A percentile compares a stretch with the other conserved stretches of the same genome.
Evolutionary conservation across 331 rosid genomes (phyloP).

Genomic region (Quercus phellos): DNA sequence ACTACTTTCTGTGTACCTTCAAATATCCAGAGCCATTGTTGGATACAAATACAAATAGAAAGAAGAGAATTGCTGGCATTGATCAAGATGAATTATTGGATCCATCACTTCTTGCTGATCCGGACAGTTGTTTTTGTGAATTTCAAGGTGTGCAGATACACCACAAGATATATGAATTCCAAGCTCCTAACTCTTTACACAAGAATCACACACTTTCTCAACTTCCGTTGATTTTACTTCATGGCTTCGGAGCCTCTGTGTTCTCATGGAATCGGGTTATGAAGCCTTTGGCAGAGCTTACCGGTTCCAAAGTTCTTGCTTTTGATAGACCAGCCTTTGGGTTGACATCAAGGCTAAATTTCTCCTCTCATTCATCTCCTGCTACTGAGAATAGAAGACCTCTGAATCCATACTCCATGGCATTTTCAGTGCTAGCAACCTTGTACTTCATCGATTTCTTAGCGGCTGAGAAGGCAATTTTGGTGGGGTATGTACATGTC

Average conservation of each 20-base stretch:
- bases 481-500: slow-evolving; percentile 64
- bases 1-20: slow-evolving; percentile 15
- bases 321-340: slow-evolving; percentile 99
- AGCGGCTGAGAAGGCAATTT: slow-evolving; percentile 66
- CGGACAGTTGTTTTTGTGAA: slow-evolving; percentile 82
- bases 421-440: slow-evolving; percentile 84
- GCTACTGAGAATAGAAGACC: slow-evolving; percentile 41
- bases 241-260: slow-evolving; percentile 93
- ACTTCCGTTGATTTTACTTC: slow-evolving; percentile 63
- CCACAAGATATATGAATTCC: slow-evolving; percentile 64
- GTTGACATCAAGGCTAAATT: slow-evolving; percentile 65
- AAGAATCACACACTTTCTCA: slow-evolving; percentile 30
- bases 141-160: slow-evolving; percentile 75
- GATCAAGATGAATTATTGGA: slow-evolving; percentile 76
- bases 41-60: slow-evolving; percentile 48
- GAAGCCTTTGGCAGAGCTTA: slow-evolving; percentile 68
- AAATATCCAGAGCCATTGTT: slow-evolving; percentile 44
- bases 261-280: slow-evolving; percentile 80
- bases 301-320: slow-evolving; percentile 79
- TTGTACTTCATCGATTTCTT: slow-evolving; percentile 60
- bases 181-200: slow-evolving; percentile 28
- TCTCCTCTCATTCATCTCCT: slow-evolving; percentile 28
- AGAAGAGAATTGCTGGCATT: slow-evolving; percentile 61
- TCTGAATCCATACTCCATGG: slow-evolving; percentile 77
- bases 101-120: slow-evolving; percentile 71